Base-by-base conservation (phyloP, 495 filamentous ascomycete species). In the Recurvomyces mirabilis region DNA sequence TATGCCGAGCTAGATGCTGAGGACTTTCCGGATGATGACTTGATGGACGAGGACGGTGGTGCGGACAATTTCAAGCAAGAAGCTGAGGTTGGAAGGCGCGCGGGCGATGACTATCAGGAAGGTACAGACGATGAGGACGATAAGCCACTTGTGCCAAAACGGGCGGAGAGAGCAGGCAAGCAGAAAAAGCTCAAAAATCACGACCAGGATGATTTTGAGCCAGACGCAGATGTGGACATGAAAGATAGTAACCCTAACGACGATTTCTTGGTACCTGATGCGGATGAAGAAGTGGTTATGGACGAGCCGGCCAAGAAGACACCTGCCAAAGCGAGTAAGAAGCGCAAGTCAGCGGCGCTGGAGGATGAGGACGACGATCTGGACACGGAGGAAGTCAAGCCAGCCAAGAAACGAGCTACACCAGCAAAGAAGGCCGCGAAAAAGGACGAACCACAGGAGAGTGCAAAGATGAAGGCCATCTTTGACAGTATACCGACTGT, bases 401-500 rank as follows among this genome's bases (percentile, higher is more conserved):
- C 52, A 26, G 41, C 38, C 13, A 55, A 52, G 59, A 74, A 62
- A 54, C 51, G 59, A 30, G 51, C 52, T 9, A 31, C 36, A 17
- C 57, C 61, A 1, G 54, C 49, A 15, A 81, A 76, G 58, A 18
- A 39, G 49, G 29, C 67, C 14, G 33, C 57, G 15, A 65, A 64
- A 49, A 60, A 72, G 21, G 73, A 78, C 19, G 79, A 78, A 9
- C 52, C 65, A 13, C 57, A 75, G 0, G 82, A 84, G 49, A 77
- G 72, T 45, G 69, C 71, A 18, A 70, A 71, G 31, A 75, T 94
- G 13, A 75, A 88, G 56, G 78, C 76, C 25, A 94, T 98, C 38
- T 77, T 94, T 24, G 84, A 93, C 56, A 83, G 77, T 57, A 86
- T 98, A 46, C 84, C 88, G 9, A 80, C 70, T 5, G 70, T 96